phyloP scores from a whole-genome alignment of 2,329 filamentous ascomycete species.

The Piedraia hortae region DNA sequence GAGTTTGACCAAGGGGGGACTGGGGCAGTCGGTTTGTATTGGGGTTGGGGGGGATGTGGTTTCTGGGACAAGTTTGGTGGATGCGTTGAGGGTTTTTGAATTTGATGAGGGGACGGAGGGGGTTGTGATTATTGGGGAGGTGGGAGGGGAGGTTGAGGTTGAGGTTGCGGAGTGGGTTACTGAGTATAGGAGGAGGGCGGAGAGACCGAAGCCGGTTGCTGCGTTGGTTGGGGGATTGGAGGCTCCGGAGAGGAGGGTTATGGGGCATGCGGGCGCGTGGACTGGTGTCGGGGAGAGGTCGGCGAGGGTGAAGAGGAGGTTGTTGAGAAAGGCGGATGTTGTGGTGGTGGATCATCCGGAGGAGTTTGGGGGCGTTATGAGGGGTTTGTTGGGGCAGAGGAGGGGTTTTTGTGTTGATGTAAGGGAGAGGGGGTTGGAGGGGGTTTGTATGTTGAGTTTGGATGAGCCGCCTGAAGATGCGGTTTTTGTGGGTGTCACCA shows the following conservation, averaged over 20 bases:
- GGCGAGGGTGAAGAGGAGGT: slow-evolving; percentile 35
- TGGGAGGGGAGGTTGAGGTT: slow-evolving; percentile 41
- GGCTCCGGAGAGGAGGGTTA: slow-evolving; percentile 35
- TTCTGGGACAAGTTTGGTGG: slow-evolving; percentile 45
- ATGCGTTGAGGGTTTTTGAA: slow-evolving; percentile 38
- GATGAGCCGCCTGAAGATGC: slow-evolving; percentile 9
- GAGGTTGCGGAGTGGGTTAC: slow-evolving; percentile 48
- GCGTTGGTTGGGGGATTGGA: slow-evolving; percentile 40
- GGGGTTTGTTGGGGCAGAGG: slow-evolving; percentile 24
- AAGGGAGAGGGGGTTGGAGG: too few relatives aligned
- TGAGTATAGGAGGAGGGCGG: slow-evolving; percentile 29
- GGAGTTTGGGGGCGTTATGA: slow-evolving; percentile 43
- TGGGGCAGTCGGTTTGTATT: slow-evolving; percentile 52
- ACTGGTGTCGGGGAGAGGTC: slow-evolving; percentile 35
- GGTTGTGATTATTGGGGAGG: slow-evolving; percentile 45
- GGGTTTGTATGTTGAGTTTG: slow-evolving; percentile 8
- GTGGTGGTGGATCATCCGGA: slow-evolving; percentile 50
- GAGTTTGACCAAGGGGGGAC: slow-evolving; percentile 41
- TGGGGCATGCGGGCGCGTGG: slow-evolving; percentile 61
- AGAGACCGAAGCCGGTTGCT: slow-evolving; percentile 45
- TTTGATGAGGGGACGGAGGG: slow-evolving; percentile 40
- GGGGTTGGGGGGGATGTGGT: slow-evolving; percentile 53
- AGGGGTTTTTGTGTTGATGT: slow-evolving; percentile 4
- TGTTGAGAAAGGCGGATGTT: slow-evolving; percentile 37
- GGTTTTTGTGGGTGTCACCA: slow-evolving; percentile 30